These are phyloP conservation scores for Teratosphaeria viscida DNA, from an alignment of 2,329 filamentous ascomycete species.

Conservation along the genomic window DNA sequence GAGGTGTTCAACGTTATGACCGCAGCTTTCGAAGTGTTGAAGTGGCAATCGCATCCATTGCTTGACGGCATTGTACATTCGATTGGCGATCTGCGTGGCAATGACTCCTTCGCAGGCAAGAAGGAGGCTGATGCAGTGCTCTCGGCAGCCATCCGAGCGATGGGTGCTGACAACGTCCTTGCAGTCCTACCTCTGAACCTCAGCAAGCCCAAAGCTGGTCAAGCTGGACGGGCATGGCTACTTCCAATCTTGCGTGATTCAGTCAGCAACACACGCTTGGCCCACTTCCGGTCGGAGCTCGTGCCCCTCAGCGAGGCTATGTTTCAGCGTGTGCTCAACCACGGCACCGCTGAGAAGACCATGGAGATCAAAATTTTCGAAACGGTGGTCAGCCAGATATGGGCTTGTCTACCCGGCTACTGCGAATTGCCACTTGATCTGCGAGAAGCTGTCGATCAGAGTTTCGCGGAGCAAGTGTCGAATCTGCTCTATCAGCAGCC, in stretches of 20 bases:
- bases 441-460: constrained; percentile 61
- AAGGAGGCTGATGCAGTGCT: constrained; percentile 89
- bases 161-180: constrained; percentile 80
- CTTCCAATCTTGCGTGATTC: constrained; percentile 83
- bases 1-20: constrained; percentile 85
- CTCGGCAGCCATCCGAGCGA: constrained; percentile 74
- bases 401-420: constrained; percentile 88
- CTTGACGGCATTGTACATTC: constrained; percentile 64
- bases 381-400: constrained; percentile 89
- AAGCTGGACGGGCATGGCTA: constrained; percentile 87
- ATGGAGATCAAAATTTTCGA: constrained; percentile 98
- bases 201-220: constrained; percentile 60
- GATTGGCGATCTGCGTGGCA: constrained; percentile 77
- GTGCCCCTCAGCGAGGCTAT: constrained; percentile 81
- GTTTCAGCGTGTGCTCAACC: constrained; percentile 79
- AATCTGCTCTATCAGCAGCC: constrained; percentile 90
- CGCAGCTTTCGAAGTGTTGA: constrained; percentile 75
- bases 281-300: constrained; percentile 76
- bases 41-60: constrained; percentile 75
- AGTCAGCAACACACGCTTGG: constrained; percentile 76
- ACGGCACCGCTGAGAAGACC: constrained; percentile 73
- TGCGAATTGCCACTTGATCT: constrained; percentile 80
- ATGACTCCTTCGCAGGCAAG: constrained; percentile 82
- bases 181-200: constrained; percentile 79
- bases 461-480: constrained; percentile 79